Conservation (phyloP, 163 green algal genomes). For the Scenedesmus sp. region DNA sequence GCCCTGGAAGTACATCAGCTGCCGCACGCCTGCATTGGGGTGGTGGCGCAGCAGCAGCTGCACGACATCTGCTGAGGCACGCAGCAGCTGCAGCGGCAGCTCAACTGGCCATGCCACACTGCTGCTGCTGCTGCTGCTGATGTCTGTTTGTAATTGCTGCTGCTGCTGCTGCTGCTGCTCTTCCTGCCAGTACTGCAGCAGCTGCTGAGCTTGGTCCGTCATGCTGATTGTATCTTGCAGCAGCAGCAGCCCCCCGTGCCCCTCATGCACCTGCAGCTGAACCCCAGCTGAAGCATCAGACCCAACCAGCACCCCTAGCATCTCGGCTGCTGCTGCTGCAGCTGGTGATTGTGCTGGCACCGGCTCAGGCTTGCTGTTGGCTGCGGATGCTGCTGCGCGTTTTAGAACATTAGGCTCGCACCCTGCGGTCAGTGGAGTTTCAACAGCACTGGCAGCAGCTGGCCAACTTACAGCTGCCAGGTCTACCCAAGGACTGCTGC, state of each 20-base stretch:
- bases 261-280: slow-evolving; percentile 17
- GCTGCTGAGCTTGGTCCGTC: slow-evolving; percentile 15
- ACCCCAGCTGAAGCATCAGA: not conserved
- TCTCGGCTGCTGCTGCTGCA: not conserved
- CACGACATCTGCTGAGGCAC: slow-evolving; percentile 25
- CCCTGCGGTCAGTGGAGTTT: not conserved
- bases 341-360: not conserved
- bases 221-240: not conserved
- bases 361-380: not conserved
- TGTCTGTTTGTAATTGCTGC: not conserved
- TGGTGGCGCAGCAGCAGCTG: slow-evolving; percentile 34
- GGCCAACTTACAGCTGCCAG: not conserved
- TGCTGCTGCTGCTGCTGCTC: slow-evolving; percentile 13
- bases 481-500: not conserved
- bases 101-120: not conserved
- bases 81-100: slow-evolving; percentile 24
- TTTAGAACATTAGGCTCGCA: too few relatives aligned
- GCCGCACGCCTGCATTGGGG: slow-evolving; percentile 5
- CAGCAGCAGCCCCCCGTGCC: not conserved
- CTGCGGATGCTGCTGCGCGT: not conserved
- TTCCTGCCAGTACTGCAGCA: slow-evolving; percentile 21
- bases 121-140: slow-evolving; percentile 28
- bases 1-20: slow-evolving; percentile 19
- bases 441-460: not conserved
- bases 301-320: not conserved